Evolutionary conservation across 352 stramenopile species (phyloP).

Genomic region (Globisporangium takayamanum): DNA sequence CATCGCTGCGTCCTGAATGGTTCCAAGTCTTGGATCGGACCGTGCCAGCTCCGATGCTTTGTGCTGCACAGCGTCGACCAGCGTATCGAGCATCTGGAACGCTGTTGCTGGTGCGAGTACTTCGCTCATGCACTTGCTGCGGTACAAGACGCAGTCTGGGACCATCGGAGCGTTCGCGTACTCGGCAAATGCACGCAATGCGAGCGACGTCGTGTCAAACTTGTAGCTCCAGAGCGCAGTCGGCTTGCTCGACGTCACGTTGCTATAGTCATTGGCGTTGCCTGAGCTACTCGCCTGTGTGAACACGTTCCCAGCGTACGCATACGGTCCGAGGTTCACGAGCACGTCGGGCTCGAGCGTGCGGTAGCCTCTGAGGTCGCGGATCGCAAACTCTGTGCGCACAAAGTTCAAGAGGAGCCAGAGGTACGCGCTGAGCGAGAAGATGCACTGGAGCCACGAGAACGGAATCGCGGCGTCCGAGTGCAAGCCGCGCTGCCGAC

Average conservation of each 20-base stretch:
- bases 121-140: not conserved
- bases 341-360: slow-evolving; percentile 3
- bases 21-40: too few relatives aligned
- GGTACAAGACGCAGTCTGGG: slow-evolving; percentile 6
- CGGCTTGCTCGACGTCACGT: not conserved
- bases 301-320: slow-evolving; percentile 10
- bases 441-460: not conserved
- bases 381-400: slow-evolving; percentile 1
- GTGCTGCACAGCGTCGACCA: not conserved
- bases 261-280: not conserved
- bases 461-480: not conserved
- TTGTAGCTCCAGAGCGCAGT: slow-evolving; percentile 14
- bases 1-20: too few relatives aligned
- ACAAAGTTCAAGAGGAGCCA: slow-evolving; percentile 1
- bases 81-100: slow-evolving; percentile 1
- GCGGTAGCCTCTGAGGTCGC: not conserved
- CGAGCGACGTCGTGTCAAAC: slow-evolving; percentile 12
- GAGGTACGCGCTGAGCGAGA: not conserved
- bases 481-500: not conserved
- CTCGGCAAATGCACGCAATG: slow-evolving; percentile 6
- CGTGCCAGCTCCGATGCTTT: not conserved
- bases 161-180: too few relatives aligned
- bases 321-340: slow-evolving; percentile 11
- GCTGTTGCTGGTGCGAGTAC: not conserved
- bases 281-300: not conserved